These are phyloP conservation scores for Solanum rostratum DNA, from an alignment of 257 asterid species.

Conservation along the genomic window DNA sequence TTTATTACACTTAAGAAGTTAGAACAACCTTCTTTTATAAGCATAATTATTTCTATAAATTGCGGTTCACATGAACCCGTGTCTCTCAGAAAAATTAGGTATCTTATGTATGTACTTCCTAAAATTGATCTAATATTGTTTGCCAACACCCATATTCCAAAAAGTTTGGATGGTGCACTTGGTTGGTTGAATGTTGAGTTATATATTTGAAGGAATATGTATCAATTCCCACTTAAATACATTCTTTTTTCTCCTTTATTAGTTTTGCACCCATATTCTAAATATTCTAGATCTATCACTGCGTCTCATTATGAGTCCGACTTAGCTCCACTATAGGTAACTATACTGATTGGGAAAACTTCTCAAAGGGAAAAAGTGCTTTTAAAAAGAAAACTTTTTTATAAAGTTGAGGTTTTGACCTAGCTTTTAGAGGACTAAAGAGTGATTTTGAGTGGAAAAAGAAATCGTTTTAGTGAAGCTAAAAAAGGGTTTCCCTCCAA, in stretches of 20 bases:
- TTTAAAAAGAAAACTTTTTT: not conserved
- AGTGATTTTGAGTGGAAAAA: not conserved
- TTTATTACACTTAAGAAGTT: not conserved
- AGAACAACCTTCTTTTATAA: not conserved
- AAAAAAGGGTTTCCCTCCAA: not conserved
- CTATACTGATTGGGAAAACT: not conserved
- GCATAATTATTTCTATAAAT: not conserved
- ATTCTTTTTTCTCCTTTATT: not conserved
- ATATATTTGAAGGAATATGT: not conserved
- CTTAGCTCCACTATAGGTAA: not conserved
- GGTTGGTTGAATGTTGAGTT: not conserved
- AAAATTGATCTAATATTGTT: not conserved
- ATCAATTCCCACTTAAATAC: not conserved
- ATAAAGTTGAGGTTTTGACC: not conserved
- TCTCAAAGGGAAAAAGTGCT: not conserved
- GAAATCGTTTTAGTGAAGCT: not conserved
- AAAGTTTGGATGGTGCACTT: not conserved
- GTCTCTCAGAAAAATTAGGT: not conserved
- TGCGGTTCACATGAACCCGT: not conserved
- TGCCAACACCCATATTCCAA: not conserved
- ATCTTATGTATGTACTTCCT: not conserved
- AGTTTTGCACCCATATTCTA: not conserved
- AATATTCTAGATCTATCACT: not conserved
- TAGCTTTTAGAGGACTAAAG: not conserved
- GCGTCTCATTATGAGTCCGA: not conserved